Conservation (phyloP, 768 basidiomycete genomes). For the Rhizopogon sp. region DNA sequence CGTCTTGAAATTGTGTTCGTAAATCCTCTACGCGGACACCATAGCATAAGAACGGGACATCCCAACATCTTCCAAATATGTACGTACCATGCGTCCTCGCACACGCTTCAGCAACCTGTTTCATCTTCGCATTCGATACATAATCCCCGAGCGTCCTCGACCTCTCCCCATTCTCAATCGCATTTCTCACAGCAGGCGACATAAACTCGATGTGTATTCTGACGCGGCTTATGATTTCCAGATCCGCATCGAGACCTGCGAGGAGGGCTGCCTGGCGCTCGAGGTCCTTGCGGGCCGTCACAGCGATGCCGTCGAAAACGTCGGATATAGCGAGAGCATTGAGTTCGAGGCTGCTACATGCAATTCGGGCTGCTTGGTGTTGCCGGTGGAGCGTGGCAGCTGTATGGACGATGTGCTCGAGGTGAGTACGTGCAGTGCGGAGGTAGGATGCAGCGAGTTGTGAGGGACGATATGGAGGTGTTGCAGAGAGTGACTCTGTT, state of each 20-base stretch:
- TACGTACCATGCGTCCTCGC: constrained; percentile 59
- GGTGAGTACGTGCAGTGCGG: constrained; percentile 57
- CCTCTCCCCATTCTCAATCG: constrained; percentile 66
- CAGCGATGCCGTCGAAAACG: constrained; percentile 59
- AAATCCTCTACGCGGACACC: constrained; percentile 47
- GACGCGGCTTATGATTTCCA: constrained; percentile 65
- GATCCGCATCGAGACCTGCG: constrained; percentile 59
- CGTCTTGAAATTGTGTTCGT: constrained; percentile 44
- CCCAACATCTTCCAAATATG: neutral
- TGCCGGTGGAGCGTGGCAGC: constrained; percentile 56
- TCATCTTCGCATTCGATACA: constrained; percentile 76
- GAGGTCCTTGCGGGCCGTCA: constrained; percentile 54
- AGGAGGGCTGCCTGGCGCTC: constrained; percentile 62
- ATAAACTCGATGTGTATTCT: constrained; percentile 73
- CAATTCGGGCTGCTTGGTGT: constrained; percentile 66
- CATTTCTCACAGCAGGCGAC: constrained; percentile 57
- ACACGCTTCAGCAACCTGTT: constrained; percentile 71
- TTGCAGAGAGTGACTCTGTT: constrained; percentile 56
- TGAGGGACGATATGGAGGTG: constrained; percentile 68
- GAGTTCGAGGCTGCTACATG: constrained; percentile 66
- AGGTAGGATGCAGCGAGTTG: constrained; percentile 65
- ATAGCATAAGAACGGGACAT: neutral
- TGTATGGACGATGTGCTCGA: constrained; percentile 52
- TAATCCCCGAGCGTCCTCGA: constrained; percentile 75
- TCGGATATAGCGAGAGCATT: constrained; percentile 68